Conservation (phyloP, 129 eudicot genomes). For the Helianthus annuus region DNA sequence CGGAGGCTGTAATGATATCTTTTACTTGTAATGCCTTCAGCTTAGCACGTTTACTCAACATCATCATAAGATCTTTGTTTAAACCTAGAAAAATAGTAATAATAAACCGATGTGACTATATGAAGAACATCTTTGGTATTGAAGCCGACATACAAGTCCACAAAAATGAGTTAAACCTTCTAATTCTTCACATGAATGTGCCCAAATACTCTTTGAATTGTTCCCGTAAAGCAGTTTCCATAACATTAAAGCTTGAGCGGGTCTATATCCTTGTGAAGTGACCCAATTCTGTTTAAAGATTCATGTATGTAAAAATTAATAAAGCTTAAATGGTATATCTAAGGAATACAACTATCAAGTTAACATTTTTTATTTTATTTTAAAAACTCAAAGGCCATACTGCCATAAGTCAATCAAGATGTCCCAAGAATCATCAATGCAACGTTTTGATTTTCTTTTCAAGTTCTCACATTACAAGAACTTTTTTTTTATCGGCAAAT, state of each 20-base stretch:
- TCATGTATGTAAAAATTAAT: slow-evolving; percentile 15
- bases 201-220: slow-evolving; percentile 63
- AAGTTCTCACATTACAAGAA: neutral
- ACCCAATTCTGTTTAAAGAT: slow-evolving; percentile 69
- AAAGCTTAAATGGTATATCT: neutral
- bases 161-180: slow-evolving; percentile 52
- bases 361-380: neutral
- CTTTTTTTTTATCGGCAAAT: no score
- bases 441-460: neutral
- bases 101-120: neutral
- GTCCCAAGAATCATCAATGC: neutral
- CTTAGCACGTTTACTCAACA: slow-evolving; percentile 65
- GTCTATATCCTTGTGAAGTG: slow-evolving; percentile 77
- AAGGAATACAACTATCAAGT: neutral
- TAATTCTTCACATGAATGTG: slow-evolving; percentile 62
- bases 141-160: neutral
- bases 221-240: slow-evolving; percentile 93
- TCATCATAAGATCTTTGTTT: slow-evolving; percentile 70
- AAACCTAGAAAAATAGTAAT: slow-evolving; percentile 46
- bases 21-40: slow-evolving; percentile 66
- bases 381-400: neutral
- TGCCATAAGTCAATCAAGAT: neutral
- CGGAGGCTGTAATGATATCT: slow-evolving; percentile 69
- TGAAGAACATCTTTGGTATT: neutral
- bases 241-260: slow-evolving; percentile 89